phyloP scores from a whole-genome alignment of 2,329 filamentous ascomycete genomes.

The Rachicladosporium sp. region DNA sequence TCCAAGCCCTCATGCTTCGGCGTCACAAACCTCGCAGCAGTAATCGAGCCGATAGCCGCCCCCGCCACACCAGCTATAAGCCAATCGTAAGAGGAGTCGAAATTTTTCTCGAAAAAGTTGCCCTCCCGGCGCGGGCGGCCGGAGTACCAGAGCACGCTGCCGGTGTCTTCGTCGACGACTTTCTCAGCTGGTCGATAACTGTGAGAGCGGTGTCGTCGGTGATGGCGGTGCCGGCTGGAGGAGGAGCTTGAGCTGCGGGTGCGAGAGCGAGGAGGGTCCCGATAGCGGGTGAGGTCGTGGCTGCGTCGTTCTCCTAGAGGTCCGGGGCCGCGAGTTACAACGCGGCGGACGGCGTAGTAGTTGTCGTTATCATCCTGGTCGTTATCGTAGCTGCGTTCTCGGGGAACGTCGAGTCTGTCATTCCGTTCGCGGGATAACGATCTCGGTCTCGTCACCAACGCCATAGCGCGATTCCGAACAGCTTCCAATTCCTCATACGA shows the following conservation, averaged over 20 bases:
- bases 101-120: conserved; percentile 12
- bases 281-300: background rate
- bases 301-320: background rate
- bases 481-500: conserved; percentile 7
- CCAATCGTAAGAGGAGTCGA: conserved; percentile 14
- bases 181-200: background rate
- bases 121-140: conserved; percentile 7
- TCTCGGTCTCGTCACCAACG: conserved; percentile 1
- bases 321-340: background rate
- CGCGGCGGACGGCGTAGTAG: background rate
- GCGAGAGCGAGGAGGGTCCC: too few species aligned
- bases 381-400: background rate
- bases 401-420: background rate
- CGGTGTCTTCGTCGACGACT: conserved; percentile 3
- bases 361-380: background rate
- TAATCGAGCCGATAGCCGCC: conserved; percentile 13
- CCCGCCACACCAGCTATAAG: conserved; percentile 13
- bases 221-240: too few species aligned
- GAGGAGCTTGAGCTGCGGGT: background rate
- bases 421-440: background rate
- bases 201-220: background rate
- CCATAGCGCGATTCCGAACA: conserved; percentile 7
- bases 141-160: background rate
- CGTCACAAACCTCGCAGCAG: conserved; percentile 2
- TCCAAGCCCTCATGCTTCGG: conserved; percentile 4